Evolutionary conservation across 345 rosid genomes (phyloP).

Genomic region (Odontarrhena argentea): DNA sequence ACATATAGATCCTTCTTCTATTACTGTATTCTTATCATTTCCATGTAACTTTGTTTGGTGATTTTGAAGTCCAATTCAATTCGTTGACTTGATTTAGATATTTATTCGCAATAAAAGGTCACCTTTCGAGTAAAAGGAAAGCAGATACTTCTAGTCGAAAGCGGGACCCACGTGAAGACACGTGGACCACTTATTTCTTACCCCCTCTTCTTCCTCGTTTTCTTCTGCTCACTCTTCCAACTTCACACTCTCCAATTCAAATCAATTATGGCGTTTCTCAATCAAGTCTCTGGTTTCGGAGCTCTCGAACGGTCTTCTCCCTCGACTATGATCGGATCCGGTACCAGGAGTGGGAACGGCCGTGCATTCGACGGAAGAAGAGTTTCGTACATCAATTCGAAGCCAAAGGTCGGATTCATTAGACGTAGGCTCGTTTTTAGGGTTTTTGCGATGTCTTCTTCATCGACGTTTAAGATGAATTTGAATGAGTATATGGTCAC

Average conservation of each 20-base stretch:
- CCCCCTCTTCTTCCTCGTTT: constrained; percentile 33
- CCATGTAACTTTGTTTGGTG: constrained; percentile 31
- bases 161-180: constrained; percentile 41
- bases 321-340: constrained; percentile 23
- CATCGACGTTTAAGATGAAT: constrained; percentile 61
- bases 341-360: constrained; percentile 30
- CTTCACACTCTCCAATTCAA: constrained; percentile 13
- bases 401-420: constrained; percentile 12
- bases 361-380: constrained; percentile 38
- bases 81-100: constrained; percentile 36
- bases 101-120: constrained; percentile 41
- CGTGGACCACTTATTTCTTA: constrained; percentile 52
- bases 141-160: constrained; percentile 14
- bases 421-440: constrained; percentile 26
- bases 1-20: constrained; percentile 43
- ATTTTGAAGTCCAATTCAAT: constrained; percentile 13
- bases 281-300: constrained; percentile 49
- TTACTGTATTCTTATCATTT: constrained; percentile 48
- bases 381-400: neutral
- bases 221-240: constrained; percentile 26
- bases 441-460: constrained; percentile 53
- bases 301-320: constrained; percentile 41
- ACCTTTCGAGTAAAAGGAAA: neutral
- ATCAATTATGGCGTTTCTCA: constrained; percentile 39
- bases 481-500: constrained; percentile 95